Evolutionary conservation across 108 stramenopile species (phyloP), one percentile per base, ranked within the genome.

Genomic region (Pseudonitzschia delicatissima): DNA sequence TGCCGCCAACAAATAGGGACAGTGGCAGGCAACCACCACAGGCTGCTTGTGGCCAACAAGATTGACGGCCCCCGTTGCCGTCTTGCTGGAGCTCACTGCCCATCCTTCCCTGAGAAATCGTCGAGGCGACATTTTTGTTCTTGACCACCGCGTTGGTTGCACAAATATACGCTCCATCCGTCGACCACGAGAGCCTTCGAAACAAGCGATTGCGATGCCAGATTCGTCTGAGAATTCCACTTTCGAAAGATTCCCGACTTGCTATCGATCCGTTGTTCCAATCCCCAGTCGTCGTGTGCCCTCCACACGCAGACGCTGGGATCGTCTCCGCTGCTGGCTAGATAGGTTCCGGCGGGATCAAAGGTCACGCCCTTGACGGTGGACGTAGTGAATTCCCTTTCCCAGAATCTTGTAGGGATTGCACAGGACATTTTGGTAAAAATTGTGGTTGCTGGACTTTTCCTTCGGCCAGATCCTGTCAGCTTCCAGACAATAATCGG

Each of bases 11-110:
- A 90, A 73, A 17, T 86, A 66, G 5, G 92, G 84, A 57, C 87
- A 91, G 67, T 94, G 92, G 48, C 90, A 77, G 68, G 84, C 84
- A 2, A 64, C 83, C 21, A 94, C 92, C 4, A 94, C 89, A 15
- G 92, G 88, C 62, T 90, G 88, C 58, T 94, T 94, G 73, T 94
- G 92, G 36, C 92, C 92, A n/a, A 94, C 92, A 26, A 94, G 69
- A 63, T 86, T 94, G 42, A 89, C 92, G 4, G 92, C 92, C 53
- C 92, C 92, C 45, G 74, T 60, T 13, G 69, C 69, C n/a, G 67
- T 48, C 31, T 67, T 74, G 39, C 74, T 70, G 49, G 63, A 74
- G 47, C 83, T 82, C 3, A 87, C 87, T 39, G 74, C 78, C 93
- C 93, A 94, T 29, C 93, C 90, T 57, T 94, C 88, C 37, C 93